These are phyloP conservation scores for Penicillium sclerotiorum DNA, from an alignment of 2,329 filamentous ascomycete genomes.

Conservation along the genomic window DNA sequence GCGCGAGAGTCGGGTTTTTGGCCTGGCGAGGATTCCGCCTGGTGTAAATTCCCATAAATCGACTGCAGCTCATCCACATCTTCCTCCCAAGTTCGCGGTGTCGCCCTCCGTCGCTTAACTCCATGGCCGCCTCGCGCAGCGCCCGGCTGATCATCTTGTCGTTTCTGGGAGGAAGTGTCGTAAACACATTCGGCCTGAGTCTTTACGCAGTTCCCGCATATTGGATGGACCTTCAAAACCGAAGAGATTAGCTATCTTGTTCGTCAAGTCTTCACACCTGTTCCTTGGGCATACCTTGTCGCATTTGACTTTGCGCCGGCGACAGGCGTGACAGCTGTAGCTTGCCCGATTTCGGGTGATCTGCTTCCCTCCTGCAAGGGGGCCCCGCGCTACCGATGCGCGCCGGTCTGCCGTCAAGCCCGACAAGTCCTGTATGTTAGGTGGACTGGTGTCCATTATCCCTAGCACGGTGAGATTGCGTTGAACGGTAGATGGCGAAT, in stretches of 20 bases:
- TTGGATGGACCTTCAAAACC: constrained; percentile 43
- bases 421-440: constrained; percentile 6
- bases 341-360: constrained; percentile 52
- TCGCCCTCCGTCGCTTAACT: constrained; percentile 39
- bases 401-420: constrained; percentile 8
- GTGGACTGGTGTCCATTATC: constrained; percentile 18
- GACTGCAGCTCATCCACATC: constrained; percentile 38
- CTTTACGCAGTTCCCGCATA: constrained; percentile 50
- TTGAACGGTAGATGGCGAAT: constrained; percentile 7
- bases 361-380: constrained; percentile 39
- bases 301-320: constrained; percentile 52
- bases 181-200: constrained; percentile 48
- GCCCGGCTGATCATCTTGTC: constrained; percentile 14
- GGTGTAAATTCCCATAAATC: constrained; percentile 32
- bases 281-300: constrained; percentile 36
- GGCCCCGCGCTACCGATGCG: constrained; percentile 15
- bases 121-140: constrained; percentile 28
- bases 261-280: neutral
- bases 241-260: neutral
- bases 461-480: constrained; percentile 1
- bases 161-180: constrained; percentile 36
- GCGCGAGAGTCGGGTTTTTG: constrained; percentile 37
- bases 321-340: constrained; percentile 51
- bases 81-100: constrained; percentile 30
- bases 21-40: constrained; percentile 26